Percentiles rank a stretch among this genome's conserved stretches.
These are phyloP conservation scores for Tulasnella sp. DNA, from an alignment of 768 basidiomycete species.

Conservation along the genomic window DNA sequence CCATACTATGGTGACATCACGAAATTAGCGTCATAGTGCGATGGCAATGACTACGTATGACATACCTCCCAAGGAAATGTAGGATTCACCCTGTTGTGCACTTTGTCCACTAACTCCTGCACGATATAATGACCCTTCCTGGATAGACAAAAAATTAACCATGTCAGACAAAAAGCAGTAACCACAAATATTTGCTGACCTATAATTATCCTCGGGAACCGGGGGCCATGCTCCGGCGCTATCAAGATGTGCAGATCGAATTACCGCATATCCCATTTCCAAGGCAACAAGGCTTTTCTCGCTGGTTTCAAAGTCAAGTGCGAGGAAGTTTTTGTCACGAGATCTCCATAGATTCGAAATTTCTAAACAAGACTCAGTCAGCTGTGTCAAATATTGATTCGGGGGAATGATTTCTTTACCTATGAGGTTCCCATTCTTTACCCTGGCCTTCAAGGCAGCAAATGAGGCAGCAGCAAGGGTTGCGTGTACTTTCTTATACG, in stretches of 20 bases:
- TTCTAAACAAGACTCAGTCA: too few species aligned
- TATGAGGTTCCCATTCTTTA: conserved; percentile 51
- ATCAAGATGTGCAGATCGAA: conserved; percentile 57
- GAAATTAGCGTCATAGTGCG: conserved; percentile 1
- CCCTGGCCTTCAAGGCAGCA: conserved; percentile 48
- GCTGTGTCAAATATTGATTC: conserved; percentile 1
- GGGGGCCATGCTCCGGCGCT: conserved; percentile 72
- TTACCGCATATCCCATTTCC: conserved; percentile 75
- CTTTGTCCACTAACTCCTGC: conserved; percentile 52
- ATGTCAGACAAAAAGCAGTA: neutral
- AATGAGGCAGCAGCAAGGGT: conserved; percentile 59
- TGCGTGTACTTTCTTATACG: conserved; percentile 56
- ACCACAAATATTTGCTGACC: conserved; percentile 32
- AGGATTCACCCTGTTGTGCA: conserved; percentile 46
- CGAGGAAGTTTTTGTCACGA: conserved; percentile 60
- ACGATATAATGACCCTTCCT: conserved; percentile 62
- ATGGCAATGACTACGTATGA: conserved; percentile 15
- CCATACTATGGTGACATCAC: too few species aligned
- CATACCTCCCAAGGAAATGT: conserved; percentile 64
- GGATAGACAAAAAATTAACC: neutral
- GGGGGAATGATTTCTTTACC: conserved; percentile 1
- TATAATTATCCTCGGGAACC: conserved; percentile 58
- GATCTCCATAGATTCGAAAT: conserved; percentile 55
- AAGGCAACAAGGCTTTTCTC: conserved; percentile 51
- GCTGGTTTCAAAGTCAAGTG: conserved; percentile 61